Evolutionary conservation across 2,329 filamentous ascomycete genomes (phyloP).

Genomic region (Rhynchosporium graminicola): DNA sequence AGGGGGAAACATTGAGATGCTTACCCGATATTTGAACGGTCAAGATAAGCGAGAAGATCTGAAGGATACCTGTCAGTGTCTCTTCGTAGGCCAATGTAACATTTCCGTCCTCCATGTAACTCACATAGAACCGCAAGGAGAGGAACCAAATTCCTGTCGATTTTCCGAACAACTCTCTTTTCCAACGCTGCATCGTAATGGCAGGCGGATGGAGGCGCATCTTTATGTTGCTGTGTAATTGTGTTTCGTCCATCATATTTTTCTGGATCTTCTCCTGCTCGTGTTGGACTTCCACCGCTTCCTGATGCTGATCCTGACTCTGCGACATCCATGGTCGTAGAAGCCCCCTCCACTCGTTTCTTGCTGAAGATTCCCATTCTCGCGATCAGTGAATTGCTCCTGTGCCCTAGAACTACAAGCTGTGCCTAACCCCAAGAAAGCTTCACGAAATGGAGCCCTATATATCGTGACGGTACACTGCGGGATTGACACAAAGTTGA

Average conservation of each 20-base stretch:
- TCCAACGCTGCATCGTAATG: constrained; percentile 43
- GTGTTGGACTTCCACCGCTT: not conserved
- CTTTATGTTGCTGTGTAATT: not conserved
- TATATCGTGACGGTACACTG: too few relatives aligned
- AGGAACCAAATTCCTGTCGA: constrained; percentile 58
- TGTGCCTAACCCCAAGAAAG: not conserved
- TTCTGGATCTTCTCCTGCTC: constrained; percentile 7
- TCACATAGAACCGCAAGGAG: constrained; percentile 32
- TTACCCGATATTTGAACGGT: constrained; percentile 52
- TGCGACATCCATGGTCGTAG: not conserved
- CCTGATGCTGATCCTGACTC: not conserved
- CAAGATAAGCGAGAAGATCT: constrained; percentile 51
- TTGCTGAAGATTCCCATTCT: constrained; percentile 5
- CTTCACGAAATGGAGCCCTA: too few relatives aligned
- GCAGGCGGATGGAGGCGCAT: not conserved
- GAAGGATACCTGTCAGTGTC: not conserved
- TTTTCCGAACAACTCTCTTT: constrained; percentile 52
- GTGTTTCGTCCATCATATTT: constrained; percentile 1
- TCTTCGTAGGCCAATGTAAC: not conserved
- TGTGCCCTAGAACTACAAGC: not conserved
- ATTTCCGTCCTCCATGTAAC: constrained; percentile 2
- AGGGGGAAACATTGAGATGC: not conserved
- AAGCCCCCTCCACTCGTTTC: not conserved
- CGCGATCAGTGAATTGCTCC: not conserved
- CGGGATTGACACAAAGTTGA: too few relatives aligned